Evolutionary conservation across 2,329 filamentous ascomycete species (phyloP), one percentile per base, ranked within the genome.

Genomic region (Annulohypoxylon truncatum): DNA sequence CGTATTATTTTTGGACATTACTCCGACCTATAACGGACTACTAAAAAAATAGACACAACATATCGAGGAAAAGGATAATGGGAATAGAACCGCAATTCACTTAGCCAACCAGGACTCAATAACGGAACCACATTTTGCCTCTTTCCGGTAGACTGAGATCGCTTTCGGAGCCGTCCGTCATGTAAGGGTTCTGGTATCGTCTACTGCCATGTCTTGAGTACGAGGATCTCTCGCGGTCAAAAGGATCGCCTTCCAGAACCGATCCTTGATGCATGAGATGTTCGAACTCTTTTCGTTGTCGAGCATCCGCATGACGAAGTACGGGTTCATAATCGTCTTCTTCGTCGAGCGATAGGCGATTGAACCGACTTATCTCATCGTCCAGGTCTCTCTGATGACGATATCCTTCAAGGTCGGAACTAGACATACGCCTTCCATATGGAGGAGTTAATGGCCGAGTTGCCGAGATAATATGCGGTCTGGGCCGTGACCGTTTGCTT

Each of bases 211-310:
- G 40, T 35, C 62, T 46, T 4, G 48, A 35, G n/a, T 64, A 38
- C 4, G 48, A 46, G 10, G 35, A 20, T 13, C n/a, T 50, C 4
- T 64, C 48, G 9, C 50, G 46, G 22, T 55, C 61, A 52, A 74
- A 75, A 18, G 72, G 71, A 24, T 75, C 73, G 1, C 67, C 72
- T 8, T 66, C 64, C 9, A 75, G 7, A 3, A 74, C 60, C 4
- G 72, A 74, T 42, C 72, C 72, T 26, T 56, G 66, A 52, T 68
- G 70, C 13, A 53, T 24, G 12, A 65, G 61, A 31, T 63, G 44
- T 22, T 71, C 71, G 35, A 61, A 66, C 22, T 72, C 71, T 46
- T 64, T 65, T 22, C 61, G 61, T 28, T 64, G 61, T 20, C 64
- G 66, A 8, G 40, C 50, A 28, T 64, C 54, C 3, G 42, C 61